Conservation (phyloP, 2,329 filamentous ascomycete genomes). For the Pseudopyrenochaeta lycopersici region DNA sequence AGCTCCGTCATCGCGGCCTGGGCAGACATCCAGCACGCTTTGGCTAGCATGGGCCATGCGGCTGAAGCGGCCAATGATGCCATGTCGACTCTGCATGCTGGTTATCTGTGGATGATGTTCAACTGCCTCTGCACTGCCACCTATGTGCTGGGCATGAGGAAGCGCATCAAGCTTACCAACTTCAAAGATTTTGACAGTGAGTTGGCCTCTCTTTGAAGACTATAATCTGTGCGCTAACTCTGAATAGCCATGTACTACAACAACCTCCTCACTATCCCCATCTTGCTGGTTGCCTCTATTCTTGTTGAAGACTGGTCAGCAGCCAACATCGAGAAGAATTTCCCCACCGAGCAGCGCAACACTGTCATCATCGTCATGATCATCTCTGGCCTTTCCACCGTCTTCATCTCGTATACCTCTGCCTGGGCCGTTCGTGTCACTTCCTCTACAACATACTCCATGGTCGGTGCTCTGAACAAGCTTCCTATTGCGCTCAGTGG, state of each 20-base stretch:
- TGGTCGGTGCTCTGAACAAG: conserved; percentile 98
- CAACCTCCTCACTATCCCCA: conserved; percentile 94
- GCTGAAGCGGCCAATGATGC: conserved; percentile 71
- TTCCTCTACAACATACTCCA: conserved; percentile 96
- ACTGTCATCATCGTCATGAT: conserved; percentile 87
- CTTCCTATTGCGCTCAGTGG: conserved; percentile 93
- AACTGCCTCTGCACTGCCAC: conserved; percentile 95
- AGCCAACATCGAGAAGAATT: conserved; percentile 84
- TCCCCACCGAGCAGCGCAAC: conserved; percentile 82
- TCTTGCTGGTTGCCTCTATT: conserved; percentile 83
- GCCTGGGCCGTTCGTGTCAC: conserved; percentile 99
- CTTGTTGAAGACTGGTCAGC: conserved; percentile 91
- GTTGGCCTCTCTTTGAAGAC: conserved; percentile 45
- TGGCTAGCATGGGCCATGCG: conserved; percentile 67
- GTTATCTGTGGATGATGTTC: conserved; percentile 97
- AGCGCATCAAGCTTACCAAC: conserved; percentile 99
- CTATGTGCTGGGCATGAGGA: conserved; percentile 92
- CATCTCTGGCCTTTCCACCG: conserved; percentile 89
- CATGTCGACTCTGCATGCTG: conserved; percentile 89
- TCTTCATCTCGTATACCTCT: conserved; percentile 99
- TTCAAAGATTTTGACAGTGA: conserved; percentile 99
- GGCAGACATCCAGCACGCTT: conserved; percentile 91
- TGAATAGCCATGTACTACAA: conserved; percentile 98
- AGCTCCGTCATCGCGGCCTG: conserved; percentile 95
- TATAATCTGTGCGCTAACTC: conserved; percentile 15